Percentiles rank a stretch among this genome's conserved stretches.
phyloP scores from a whole-genome alignment of 768 basidiomycete genomes.

The Suillus tomentosus region DNA sequence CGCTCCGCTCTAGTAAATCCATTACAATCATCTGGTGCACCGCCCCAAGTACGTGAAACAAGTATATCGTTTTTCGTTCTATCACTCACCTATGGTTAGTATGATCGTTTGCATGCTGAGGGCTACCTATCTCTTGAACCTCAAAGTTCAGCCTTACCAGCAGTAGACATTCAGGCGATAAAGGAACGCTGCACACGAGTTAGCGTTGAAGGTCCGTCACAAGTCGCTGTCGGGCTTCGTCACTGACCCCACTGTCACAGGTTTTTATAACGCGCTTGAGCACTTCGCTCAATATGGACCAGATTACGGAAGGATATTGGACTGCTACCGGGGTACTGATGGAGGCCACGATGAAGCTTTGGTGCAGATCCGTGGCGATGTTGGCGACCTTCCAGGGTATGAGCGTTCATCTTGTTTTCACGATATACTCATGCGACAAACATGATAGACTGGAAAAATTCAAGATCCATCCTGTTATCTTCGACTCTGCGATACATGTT shows the following conservation, averaged over 20 bases:
- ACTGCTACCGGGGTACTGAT: background rate
- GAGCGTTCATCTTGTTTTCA: background rate
- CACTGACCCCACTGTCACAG: constrained; percentile 10
- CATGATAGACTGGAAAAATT: background rate
- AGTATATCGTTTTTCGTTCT: background rate
- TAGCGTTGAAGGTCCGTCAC: background rate
- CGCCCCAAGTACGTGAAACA: background rate
- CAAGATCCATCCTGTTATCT: constrained; percentile 8
- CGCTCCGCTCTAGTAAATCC: background rate
- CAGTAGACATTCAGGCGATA: constrained; percentile 4
- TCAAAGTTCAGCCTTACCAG: background rate
- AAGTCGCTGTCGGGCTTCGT: background rate
- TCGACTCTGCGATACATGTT: constrained; percentile 7
- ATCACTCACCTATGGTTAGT: background rate
- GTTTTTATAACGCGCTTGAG: constrained; percentile 28
- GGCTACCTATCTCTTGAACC: constrained; percentile 9
- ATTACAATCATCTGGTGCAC: background rate
- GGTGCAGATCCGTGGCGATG: constrained; percentile 1
- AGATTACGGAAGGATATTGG: constrained; percentile 30
- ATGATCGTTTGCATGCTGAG: constrained; percentile 6
- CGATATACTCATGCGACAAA: background rate
- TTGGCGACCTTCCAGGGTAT: constrained; percentile 7
- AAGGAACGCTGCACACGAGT: background rate
- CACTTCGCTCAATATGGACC: constrained; percentile 38
- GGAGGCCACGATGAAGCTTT: background rate